phyloP scores from a whole-genome alignment of 192 early-diverging fungal species.

The Rhizophagus sp. region DNA sequence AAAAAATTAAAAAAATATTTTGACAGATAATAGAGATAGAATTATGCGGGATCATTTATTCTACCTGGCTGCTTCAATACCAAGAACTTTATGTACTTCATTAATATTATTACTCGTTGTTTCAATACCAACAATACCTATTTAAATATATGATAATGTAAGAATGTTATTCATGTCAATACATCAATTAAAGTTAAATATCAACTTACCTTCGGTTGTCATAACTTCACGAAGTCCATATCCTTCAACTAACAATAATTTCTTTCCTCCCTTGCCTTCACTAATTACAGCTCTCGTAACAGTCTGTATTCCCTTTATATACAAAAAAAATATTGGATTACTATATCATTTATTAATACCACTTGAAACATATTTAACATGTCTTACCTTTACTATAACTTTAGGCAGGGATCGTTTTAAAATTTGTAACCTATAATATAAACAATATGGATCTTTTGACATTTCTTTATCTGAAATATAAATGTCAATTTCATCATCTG shows the following conservation, averaged over 20 bases:
- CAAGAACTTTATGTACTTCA: conserved; percentile 86
- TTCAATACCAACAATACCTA: conserved; percentile 65
- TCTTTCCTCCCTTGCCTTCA: conserved; percentile 55
- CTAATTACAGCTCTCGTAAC: conserved; percentile 88
- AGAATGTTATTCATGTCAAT: no score
- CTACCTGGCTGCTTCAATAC: conserved; percentile 92
- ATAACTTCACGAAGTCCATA: conserved; percentile 91
- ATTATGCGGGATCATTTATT: not conserved
- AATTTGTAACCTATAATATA: conserved; percentile 75
- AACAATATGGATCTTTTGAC: not conserved
- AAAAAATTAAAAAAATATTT: not conserved
- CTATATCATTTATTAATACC: not conserved
- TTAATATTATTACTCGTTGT: conserved; percentile 91
- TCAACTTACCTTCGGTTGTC: conserved; percentile 78
- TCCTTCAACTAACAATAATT: conserved; percentile 88
- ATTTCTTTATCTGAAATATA: conserved; percentile 61
- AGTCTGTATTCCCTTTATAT: conserved; percentile 64
- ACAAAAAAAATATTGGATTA: not conserved
- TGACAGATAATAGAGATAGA: conserved; percentile 9
- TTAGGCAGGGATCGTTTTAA: conserved; percentile 85
- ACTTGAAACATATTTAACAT: not conserved
- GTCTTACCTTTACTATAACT: conserved; percentile 75
- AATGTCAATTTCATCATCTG: conserved; percentile 60
- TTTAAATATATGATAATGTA: not conserved
- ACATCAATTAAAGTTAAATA: not conserved